Percentiles rank a stretch among this genome's conserved stretches.
phyloP scores from a whole-genome alignment of 2,329 filamentous ascomycete species.

The Aspergillus sp. region DNA sequence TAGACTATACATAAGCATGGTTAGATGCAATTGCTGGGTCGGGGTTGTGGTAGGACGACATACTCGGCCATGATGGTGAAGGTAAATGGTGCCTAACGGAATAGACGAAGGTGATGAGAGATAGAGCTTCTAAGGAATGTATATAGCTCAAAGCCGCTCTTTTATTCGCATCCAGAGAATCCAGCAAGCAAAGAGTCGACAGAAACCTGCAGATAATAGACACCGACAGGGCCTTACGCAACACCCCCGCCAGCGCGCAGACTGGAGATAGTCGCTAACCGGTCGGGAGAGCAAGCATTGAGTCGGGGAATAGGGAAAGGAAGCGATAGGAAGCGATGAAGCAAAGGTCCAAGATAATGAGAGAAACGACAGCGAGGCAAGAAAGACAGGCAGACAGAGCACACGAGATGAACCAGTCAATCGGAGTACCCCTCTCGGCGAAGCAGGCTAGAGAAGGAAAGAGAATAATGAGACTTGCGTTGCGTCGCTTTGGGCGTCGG shows the following conservation, averaged over 20 bases:
- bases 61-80: conserved; percentile 36
- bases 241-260: conserved; percentile 21
- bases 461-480: too few species aligned
- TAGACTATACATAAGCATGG: conserved; percentile 19
- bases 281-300: conserved; percentile 14
- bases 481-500: too few species aligned
- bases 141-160: not conserved
- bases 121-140: conserved; percentile 4
- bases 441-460: too few species aligned
- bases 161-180: conserved; percentile 12
- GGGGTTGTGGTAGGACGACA: conserved; percentile 9
- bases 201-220: conserved; percentile 14
- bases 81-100: conserved; percentile 15
- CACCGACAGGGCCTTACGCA: conserved; percentile 7
- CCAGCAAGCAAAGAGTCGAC: conserved; percentile 8
- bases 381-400: conserved; percentile 1
- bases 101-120: conserved; percentile 10
- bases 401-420: not conserved
- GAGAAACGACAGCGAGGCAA: not conserved
- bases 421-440: too few species aligned
- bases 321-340: conserved; percentile 3
- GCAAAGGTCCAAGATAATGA: not conserved
- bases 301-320: conserved; percentile 5
- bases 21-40: too few species aligned
- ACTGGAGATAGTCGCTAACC: conserved; percentile 8